phyloP scores from a whole-genome alignment of 2,329 filamentous ascomycete species.

The Monosporascus sp. region DNA sequence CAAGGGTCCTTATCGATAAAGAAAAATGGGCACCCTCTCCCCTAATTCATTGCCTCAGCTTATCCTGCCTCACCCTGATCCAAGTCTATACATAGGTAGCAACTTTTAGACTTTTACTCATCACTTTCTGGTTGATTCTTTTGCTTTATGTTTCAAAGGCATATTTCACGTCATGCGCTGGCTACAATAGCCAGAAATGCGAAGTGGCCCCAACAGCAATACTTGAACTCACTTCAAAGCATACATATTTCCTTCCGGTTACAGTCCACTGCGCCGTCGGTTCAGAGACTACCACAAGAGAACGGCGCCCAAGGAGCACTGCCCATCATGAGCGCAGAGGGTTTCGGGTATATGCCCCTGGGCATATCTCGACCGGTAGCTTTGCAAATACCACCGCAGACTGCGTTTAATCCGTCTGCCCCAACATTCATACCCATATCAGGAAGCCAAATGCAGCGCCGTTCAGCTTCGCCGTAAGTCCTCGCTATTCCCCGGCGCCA shows the following conservation, averaged over 20 bases:
- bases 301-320: background rate
- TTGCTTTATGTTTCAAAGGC: background rate
- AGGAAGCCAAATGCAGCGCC: background rate
- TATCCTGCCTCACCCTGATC: no score
- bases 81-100: no score
- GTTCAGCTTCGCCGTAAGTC: background rate
- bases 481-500: no score
- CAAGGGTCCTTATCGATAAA: background rate
- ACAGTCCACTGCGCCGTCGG: background rate
- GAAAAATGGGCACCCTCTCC: background rate
- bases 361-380: background rate
- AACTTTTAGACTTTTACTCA: background rate
- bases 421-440: background rate
- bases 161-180: background rate
- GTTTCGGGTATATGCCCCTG: constrained; percentile 1
- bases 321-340: constrained; percentile 4
- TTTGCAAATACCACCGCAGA: background rate
- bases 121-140: background rate
- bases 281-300: background rate
- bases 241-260: background rate
- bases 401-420: background rate
- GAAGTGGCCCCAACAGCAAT: background rate
- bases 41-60: background rate
- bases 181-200: background rate
- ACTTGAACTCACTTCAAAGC: background rate